These are phyloP conservation scores for Geosiphon pyriformis DNA, from an alignment of 192 early-diverging fungal species.

Conservation along the genomic window DNA sequence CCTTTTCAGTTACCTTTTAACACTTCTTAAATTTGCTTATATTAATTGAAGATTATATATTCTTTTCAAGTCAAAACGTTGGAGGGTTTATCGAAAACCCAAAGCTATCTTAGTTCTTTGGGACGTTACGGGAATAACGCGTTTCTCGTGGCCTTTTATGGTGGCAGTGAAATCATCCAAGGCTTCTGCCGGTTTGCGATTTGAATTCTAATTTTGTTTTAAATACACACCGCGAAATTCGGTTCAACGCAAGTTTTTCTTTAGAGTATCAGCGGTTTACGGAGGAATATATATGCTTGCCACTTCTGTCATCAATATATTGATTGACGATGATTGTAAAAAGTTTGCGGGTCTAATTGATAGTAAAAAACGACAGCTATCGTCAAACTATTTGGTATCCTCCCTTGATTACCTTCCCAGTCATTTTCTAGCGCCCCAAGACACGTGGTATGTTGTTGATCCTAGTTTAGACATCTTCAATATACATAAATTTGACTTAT, in stretches of 20 bases:
- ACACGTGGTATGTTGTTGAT: slow-evolving; percentile 22
- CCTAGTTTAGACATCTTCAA: slow-evolving; percentile 24
- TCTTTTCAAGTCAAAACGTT: slow-evolving; percentile 37
- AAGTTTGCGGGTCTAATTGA: slow-evolving; percentile 38
- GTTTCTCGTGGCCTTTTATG: slow-evolving; percentile 80
- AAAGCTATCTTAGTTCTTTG: slow-evolving; percentile 66
- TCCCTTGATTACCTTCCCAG: slow-evolving; percentile 47
- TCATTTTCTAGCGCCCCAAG: slow-evolving; percentile 32
- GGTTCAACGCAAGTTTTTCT: neutral
- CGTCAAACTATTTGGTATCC: slow-evolving; percentile 46
- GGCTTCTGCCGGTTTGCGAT: slow-evolving; percentile 70
- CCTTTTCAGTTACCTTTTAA: neutral
- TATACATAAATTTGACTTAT: slow-evolving; percentile 31
- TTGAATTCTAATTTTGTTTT: too few relatives aligned
- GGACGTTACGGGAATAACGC: slow-evolving; percentile 82
- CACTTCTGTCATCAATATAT: slow-evolving; percentile 39
- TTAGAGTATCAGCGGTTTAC: slow-evolving; percentile 79
- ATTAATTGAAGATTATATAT: neutral
- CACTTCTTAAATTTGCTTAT: too few relatives aligned
- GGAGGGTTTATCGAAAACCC: slow-evolving; percentile 64
- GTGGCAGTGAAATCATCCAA: slow-evolving; percentile 85
- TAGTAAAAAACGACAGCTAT: slow-evolving; percentile 35
- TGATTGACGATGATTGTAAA: slow-evolving; percentile 36
- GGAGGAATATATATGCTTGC: slow-evolving; percentile 86
- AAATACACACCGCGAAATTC: too few relatives aligned